Base-by-base conservation (phyloP, 805 yeast species). In the Debaryomyces maramus region DNA sequence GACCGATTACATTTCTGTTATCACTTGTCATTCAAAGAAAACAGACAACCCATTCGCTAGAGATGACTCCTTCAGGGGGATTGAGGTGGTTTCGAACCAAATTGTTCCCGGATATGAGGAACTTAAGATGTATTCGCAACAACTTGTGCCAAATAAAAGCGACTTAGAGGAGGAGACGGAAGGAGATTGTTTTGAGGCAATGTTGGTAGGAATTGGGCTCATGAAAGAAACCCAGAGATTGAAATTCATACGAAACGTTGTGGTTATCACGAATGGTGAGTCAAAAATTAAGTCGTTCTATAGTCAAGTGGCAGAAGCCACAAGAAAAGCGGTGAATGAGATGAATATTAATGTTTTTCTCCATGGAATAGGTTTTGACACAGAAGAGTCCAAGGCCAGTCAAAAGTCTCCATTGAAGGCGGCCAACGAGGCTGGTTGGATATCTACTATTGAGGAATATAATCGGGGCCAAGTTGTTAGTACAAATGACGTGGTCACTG, bases 1-100 rank as follows among this genome's bases (percentile, higher is more conserved):
- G 45, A 69, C 75, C 1, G 78, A 73, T 44, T 52, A 57, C 21
- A 58, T 70, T 3, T 56, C 68, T 0, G 48, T 70, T n/a, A 49
- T 65, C 3, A 44, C 60, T 1, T 62, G 55, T 35, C 58, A 63
- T 38, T 47, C 62, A 2, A 30, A 46, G 10, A 34, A n/a, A 10
- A 52, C 53, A 4, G 38, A 44, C 14, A 51, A 52, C 27, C 42
- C 41, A 8, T 46, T 48, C 32, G 46, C 40, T 6, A 39, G 32
- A 4, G 48, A 38, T 8, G 51, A 41, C 9, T 40, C 41, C 5
- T 47, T 52, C 30, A 42, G 49, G n/a, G 51, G 54, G n/a, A 47
- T 56, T 17, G 45, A 53, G 21, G 52, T 50, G 1, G 32, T 56
- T 6, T 36, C 45, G 28, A 50, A 55, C 32, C 53, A 54, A 30